A percentile compares a stretch with the other conserved stretches of the same genome.
Conservation (phyloP, 345 rosid genomes). For the Syzygium aromaticum region DNA sequence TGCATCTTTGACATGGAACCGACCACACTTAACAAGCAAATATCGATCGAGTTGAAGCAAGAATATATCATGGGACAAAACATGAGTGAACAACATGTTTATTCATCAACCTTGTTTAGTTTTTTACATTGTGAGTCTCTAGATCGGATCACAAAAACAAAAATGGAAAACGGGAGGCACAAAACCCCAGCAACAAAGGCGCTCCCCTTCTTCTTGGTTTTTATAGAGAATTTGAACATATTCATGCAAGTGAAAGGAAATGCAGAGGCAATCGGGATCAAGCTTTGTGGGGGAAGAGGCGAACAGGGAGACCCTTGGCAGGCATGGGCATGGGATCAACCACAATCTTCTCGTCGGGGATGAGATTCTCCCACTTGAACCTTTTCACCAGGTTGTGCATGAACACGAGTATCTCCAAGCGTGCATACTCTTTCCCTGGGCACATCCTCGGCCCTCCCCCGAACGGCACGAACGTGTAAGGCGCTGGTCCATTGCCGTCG, state of each 20-base stretch:
- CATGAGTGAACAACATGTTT: neutral
- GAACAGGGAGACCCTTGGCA: conserved; percentile 25
- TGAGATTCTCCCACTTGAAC: conserved; percentile 14
- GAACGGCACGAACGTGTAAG: conserved; percentile 27
- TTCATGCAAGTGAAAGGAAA: neutral
- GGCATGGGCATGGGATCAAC: conserved; percentile 24
- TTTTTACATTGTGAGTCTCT: neutral
- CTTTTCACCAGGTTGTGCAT: conserved; percentile 25
- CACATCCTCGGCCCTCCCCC: conserved; percentile 37
- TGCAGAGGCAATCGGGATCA: neutral
- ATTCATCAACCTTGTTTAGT: neutral
- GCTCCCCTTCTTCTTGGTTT: neutral
- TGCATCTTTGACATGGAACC: neutral
- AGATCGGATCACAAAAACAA: neutral
- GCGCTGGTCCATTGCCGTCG: conserved; percentile 23
- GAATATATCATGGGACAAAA: neutral
- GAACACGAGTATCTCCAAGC: conserved; percentile 26
- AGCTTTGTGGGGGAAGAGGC: conserved; percentile 19
- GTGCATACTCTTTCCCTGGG: conserved; percentile 30
- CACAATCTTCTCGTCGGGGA: conserved; percentile 20
- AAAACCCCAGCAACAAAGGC: neutral
- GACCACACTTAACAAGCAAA: neutral
- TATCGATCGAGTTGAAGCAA: too few species aligned
- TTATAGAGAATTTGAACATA: neutral
- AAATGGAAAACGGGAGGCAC: neutral